Evolutionary conservation across 139 green algal genomes (phyloP), one percentile per base, ranked within the genome.

Genomic region (Eudorina sp.): DNA sequence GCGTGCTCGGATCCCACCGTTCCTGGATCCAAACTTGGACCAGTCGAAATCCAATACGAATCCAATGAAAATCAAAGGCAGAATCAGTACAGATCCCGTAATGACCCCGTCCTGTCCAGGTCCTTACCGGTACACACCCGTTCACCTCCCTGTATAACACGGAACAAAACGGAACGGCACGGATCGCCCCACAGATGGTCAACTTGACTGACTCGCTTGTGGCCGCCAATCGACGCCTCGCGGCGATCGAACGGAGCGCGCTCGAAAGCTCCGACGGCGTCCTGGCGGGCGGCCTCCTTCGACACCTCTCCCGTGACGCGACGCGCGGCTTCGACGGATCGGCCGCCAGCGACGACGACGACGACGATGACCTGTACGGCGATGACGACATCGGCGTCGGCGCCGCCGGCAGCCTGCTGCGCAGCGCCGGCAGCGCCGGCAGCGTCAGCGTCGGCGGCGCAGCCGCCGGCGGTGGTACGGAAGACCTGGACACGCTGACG

Each of bases 171-270:
- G 8, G 13, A 40, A 6, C 13, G 31, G 5, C 66, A 18, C 14
- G 46, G 4, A 29, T 38, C 21, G 45, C 2, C 7, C 6, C 19
- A 4, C n/a, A 38, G 70, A 3, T 55, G 38, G 68, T 18, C 13
- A 11, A 0, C 11, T 43, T 86, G 60, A n/a, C 60, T 11, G 62
- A 64, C 0, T 64, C 62, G 14, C 13, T 86, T 3, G 2, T 3
- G 5, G n/a, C 41, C 29, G 80, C 80, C 43, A 51, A 48, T 58
- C 60, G 60, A 41, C 80, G 80, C 60, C 29, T 86, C 5, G 80
- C 80, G 8, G 80, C 62, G 3, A 76, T 86, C 41, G 80, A 86
- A 43, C 80, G 80, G 3, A 27, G 38, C n/a, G 58, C 41, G 4
- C 40, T 73, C 14, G 80, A 53, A 19, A 60, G 58, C 13, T 43